These are phyloP conservation scores for Beta macrorhiza DNA, from an alignment of 179 eudicot species.

Conservation along the genomic window DNA sequence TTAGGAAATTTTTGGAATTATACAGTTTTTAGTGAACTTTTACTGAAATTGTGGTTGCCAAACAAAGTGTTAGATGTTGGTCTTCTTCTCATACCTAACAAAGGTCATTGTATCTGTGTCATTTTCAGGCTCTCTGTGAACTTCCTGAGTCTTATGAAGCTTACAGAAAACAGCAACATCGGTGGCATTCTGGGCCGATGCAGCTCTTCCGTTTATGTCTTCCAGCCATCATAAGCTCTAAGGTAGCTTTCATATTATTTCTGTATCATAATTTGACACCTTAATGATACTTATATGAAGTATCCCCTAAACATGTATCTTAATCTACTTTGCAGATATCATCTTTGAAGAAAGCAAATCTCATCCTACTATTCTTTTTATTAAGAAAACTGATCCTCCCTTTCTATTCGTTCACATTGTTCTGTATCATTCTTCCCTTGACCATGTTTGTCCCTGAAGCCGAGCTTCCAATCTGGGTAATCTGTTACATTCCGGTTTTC, in stretches of 20 bases:
- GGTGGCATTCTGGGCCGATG: slow-evolving; percentile 90
- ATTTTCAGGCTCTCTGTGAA: slow-evolving; percentile 62
- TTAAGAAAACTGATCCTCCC: slow-evolving; percentile 86
- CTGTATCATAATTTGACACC: background rate
- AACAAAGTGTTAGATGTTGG: background rate
- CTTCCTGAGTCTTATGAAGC: slow-evolving; percentile 76
- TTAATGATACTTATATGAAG: background rate
- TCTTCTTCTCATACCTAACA: background rate
- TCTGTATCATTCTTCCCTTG: slow-evolving; percentile 86
- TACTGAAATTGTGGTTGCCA: background rate
- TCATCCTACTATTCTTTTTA: slow-evolving; percentile 79
- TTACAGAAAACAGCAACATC: slow-evolving; percentile 68
- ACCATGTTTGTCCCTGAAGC: slow-evolving; percentile 96
- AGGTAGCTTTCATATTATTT: slow-evolving; percentile 33
- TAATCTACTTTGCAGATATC: slow-evolving; percentile 55
- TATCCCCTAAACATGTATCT: too few relatives aligned
- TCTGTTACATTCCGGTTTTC: slow-evolving; percentile 76
- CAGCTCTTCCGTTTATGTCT: slow-evolving; percentile 66
- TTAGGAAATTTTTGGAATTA: background rate
- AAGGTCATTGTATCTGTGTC: background rate
- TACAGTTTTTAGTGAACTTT: background rate
- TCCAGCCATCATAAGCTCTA: slow-evolving; percentile 54
- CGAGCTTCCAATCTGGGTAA: slow-evolving; percentile 83
- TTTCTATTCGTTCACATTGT: slow-evolving; percentile 91
- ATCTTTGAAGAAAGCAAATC: slow-evolving; percentile 65